phyloP scores from a whole-genome alignment of 495 filamentous ascomycete species.

The Aspergillus ellipticus region DNA sequence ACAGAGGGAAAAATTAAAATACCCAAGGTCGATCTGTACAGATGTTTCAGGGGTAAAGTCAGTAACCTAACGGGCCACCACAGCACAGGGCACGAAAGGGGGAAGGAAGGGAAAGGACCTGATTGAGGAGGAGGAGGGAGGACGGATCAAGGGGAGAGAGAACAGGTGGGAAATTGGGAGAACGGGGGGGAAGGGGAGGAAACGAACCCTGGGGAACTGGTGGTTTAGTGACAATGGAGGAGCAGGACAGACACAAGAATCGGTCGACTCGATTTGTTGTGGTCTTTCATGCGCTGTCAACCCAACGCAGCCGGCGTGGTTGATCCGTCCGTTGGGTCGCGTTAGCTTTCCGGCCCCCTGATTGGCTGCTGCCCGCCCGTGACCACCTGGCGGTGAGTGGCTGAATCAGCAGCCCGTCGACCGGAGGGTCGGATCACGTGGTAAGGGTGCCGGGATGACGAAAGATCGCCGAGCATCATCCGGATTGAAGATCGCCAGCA shows the following conservation, averaged over 20 bases:
- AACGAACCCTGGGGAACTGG: conserved; percentile 16
- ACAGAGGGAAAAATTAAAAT: conserved; percentile 17
- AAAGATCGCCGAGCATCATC: conserved; percentile 10
- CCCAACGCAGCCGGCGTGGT: conserved; percentile 13
- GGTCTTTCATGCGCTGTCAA: conserved; percentile 22
- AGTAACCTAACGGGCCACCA: conserved; percentile 2
- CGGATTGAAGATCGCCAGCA: neutral
- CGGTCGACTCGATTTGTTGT: conserved; percentile 23
- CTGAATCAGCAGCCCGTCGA: conserved; percentile 23
- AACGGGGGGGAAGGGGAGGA: conserved; percentile 7
- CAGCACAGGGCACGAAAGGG: conserved; percentile 24
- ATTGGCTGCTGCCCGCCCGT: conserved; percentile 27
- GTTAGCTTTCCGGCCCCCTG: conserved; percentile 21
- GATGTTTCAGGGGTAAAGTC: conserved; percentile 27
- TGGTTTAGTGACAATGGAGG: conserved; percentile 28
- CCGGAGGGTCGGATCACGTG: conserved; percentile 14
- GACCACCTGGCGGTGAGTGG: conserved; percentile 14
- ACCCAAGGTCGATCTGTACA: conserved; percentile 22
- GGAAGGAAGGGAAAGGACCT: conserved; percentile 28
- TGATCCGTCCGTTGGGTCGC: conserved; percentile 37
- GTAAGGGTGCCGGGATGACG: conserved; percentile 12
- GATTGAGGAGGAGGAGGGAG: conserved; percentile 8
- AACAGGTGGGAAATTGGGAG: conserved; percentile 19
- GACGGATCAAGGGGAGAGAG: conserved; percentile 17
- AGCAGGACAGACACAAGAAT: conserved; percentile 3